A percentile compares a stretch with the other conserved stretches of the same genome.
phyloP scores from a whole-genome alignment of 257 asterid genomes.

The Primulina eburnea region DNA sequence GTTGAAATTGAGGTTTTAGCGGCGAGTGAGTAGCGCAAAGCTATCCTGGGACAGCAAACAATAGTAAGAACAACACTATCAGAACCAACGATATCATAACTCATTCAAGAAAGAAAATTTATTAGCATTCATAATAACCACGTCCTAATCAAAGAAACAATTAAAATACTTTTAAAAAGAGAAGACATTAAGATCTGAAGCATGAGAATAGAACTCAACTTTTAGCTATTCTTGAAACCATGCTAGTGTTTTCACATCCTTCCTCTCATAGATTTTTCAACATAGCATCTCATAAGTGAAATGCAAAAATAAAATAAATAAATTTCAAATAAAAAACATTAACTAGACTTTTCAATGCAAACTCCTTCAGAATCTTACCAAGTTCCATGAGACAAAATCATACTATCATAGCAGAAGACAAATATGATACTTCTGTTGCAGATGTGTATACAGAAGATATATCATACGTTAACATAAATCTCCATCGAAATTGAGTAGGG shows the following conservation, averaged over 20 bases:
- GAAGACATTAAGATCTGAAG: no score
- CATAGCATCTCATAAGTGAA: no score
- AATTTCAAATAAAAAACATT: no score
- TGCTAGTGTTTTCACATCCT: not conserved
- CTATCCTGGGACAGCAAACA: not conserved
- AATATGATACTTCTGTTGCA: not conserved
- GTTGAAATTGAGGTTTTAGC: slow-evolving; percentile 2
- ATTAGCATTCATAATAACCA: slow-evolving; percentile 1
- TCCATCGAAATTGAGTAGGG: not conserved
- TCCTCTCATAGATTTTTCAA: no score
- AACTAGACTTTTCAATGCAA: not conserved
- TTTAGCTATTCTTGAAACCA: slow-evolving; percentile 11
- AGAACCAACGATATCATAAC: slow-evolving; percentile 1
- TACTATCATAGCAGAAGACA: not conserved
- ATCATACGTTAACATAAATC: not conserved
- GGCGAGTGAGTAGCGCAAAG: not conserved
- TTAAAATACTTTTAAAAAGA: not conserved
- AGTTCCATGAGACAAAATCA: slow-evolving; percentile 6
- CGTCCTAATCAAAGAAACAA: slow-evolving; percentile 6
- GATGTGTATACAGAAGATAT: not conserved
- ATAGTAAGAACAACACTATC: not conserved
- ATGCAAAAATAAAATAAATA: no score
- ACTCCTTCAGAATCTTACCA: not conserved
- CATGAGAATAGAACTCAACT: slow-evolving; percentile 3
- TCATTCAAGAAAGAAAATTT: not conserved